Conservation (phyloP, 495 filamentous ascomycete species). For the Lepraria neglecta region DNA sequence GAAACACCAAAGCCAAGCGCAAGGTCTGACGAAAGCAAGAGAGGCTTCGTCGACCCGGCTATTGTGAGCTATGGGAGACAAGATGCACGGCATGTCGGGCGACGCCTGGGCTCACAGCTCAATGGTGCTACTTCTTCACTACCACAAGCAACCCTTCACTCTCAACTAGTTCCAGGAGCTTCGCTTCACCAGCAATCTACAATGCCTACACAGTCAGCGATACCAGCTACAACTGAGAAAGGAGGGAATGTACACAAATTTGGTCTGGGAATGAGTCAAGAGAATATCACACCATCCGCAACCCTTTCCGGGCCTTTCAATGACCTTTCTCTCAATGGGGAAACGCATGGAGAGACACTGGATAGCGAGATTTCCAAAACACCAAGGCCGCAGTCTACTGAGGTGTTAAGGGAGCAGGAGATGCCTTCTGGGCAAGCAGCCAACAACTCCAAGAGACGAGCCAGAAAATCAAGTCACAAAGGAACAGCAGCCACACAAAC, state of each 20-base stretch:
- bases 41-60: constrained; percentile 50
- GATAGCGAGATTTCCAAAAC: not conserved
- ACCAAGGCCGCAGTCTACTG: not conserved
- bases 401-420: not conserved
- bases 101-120: not conserved
- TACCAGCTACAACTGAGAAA: not conserved
- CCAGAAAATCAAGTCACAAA: constrained; percentile 2
- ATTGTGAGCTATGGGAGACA: constrained; percentile 41
- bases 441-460: constrained; percentile 2
- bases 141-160: not conserved
- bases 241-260: not conserved
- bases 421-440: not conserved
- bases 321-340: constrained; percentile 13
- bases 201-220: not conserved
- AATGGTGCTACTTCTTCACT: not conserved
- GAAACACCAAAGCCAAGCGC: constrained; percentile 23
- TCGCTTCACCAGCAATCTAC: not conserved
- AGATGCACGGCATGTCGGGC: constrained; percentile 1
- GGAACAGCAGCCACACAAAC: constrained; percentile 1
- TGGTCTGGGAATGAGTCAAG: not conserved
- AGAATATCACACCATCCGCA: constrained; percentile 5
- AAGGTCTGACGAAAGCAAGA: constrained; percentile 17
- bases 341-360: not conserved
- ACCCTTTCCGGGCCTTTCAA: constrained; percentile 16
- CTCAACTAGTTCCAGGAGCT: not conserved